A percentile compares a stretch with the other conserved stretches of the same genome.
Evolutionary conservation across 1,284 basidiomycete species (phyloP).

Genomic region (Rhodotorula sp.): DNA sequence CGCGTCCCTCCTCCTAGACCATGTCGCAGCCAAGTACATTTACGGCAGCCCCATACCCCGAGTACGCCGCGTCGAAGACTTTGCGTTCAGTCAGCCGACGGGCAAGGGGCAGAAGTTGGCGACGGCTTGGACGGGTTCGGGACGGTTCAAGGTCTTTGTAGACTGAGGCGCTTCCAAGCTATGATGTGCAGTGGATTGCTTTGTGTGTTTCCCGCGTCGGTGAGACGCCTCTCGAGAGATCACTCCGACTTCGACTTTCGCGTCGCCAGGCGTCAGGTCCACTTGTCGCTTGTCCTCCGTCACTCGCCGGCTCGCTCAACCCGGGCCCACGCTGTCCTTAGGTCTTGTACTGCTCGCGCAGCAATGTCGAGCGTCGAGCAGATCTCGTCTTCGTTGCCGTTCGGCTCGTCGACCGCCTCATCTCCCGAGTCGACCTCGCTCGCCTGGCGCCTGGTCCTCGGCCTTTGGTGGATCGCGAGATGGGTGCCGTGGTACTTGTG

Average conservation of each 20-base stretch:
- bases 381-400: not conserved
- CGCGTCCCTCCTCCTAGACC: conserved; percentile 48
- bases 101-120: conserved; percentile 51
- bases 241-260: not conserved
- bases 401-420: not conserved
- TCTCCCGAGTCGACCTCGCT: not conserved
- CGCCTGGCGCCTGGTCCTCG: not conserved
- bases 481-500: conserved; percentile 13
- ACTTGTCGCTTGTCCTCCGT: not conserved
- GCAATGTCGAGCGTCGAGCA: not conserved
- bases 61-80: conserved; percentile 43
- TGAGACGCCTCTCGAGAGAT: not conserved
- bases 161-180: conserved; percentile 10
- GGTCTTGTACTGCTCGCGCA: not conserved
- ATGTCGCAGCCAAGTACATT: conserved; percentile 47
- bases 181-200: not conserved
- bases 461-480: conserved; percentile 2
- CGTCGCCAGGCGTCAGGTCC: not conserved
- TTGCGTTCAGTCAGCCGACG: conserved; percentile 55
- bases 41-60: conserved; percentile 50
- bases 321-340: not conserved
- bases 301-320: not conserved
- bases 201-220: not conserved
- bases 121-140: conserved; percentile 47
- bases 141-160: conserved; percentile 39